Percentiles rank a stretch among this genome's conserved stretches.
Evolutionary conservation across 805 yeast genomes (phyloP).

Genomic region (Candida loeiensis): DNA sequence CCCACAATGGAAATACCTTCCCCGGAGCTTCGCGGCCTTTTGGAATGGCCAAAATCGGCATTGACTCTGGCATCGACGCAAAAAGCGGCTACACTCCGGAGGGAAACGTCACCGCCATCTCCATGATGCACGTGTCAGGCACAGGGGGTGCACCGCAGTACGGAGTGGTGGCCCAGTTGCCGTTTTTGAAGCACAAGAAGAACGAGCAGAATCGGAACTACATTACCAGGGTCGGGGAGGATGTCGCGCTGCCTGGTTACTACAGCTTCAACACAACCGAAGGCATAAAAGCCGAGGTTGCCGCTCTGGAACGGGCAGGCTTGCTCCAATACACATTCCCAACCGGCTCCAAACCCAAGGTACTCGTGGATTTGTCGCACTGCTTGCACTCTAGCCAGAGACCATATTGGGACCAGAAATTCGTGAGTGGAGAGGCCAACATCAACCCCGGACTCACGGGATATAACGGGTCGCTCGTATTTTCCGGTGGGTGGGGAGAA

Average conservation of each 20-base stretch:
- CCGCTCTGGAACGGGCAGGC: conserved; percentile 26
- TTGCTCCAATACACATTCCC: conserved; percentile 22
- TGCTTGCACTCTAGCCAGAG: conserved; percentile 24
- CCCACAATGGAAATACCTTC: conserved; percentile 33
- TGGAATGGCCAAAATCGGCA: conserved; percentile 37
- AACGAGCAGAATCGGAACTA: background rate
- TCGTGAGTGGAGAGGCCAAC: conserved; percentile 22
- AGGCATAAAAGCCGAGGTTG: conserved; percentile 23
- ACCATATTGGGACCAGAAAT: conserved; percentile 32
- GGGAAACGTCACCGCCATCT: conserved; percentile 29
- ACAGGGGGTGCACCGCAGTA: conserved; percentile 39
- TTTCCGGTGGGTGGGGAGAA: conserved; percentile 32
- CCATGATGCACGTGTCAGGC: conserved; percentile 39
- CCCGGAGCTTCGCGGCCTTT: conserved; percentile 36
- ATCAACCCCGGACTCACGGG: conserved; percentile 13
- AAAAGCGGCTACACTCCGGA: conserved; percentile 32
- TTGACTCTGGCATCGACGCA: conserved; percentile 25
- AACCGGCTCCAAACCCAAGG: conserved; percentile 9
- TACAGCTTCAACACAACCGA: conserved; percentile 20
- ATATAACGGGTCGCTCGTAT: conserved; percentile 23
- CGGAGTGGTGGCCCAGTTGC: conserved; percentile 32
- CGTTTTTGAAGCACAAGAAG: conserved; percentile 10
- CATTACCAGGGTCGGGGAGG: conserved; percentile 14
- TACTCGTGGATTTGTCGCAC: conserved; percentile 28
- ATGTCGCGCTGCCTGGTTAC: conserved; percentile 23